Evolutionary conservation across 768 basidiomycete genomes (phyloP), one percentile per base, ranked within the genome.

Genomic region (Russula sp.): DNA sequence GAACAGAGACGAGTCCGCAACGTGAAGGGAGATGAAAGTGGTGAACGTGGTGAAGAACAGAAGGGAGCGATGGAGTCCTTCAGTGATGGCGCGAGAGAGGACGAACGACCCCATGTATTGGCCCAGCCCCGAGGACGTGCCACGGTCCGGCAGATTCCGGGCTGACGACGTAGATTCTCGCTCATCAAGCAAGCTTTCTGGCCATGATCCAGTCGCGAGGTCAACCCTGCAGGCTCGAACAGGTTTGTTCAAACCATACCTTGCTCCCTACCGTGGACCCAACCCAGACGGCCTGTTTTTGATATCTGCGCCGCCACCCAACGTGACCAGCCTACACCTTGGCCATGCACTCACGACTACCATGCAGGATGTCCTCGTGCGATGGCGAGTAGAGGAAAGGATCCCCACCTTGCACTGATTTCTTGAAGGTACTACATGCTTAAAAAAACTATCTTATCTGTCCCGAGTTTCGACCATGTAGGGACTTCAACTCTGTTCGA

Each of bases 401-500:
- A 6, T 16, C 14, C 32, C 36, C 25, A 34, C 29, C 48, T n/a
- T 45, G n/a, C 5, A 20, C 18, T 53, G 55, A 58, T 14, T 18
- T 58, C 18, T 32, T 11, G 14, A 55, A 93, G 91, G 93, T 93
- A 94, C 72, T 92, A 96, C 38, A 99, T 98, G 97, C 76, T 88
- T 43, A 95, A 96, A 2, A 90, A 86, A 75, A 92, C 91, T 9
- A 88, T 89, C 0, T 78, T 98, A 0, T 98, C 88, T 70, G 83
- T 86, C 2, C 97, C 97, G 0, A 96, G 97, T 16, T 99, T 95
- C 70, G 97, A 99, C 74, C 97, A 99, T 69, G 97, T 96, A 0
- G 95, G 96, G 60, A 98, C 98, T 63, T 95, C 95, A 0, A 98
- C 97, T 0, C 97, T 98, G 38, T 88, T 83, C 77, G 98, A 96